Evolutionary conservation across 306 rosid genomes (phyloP).

Genomic region (Betula pendula): DNA sequence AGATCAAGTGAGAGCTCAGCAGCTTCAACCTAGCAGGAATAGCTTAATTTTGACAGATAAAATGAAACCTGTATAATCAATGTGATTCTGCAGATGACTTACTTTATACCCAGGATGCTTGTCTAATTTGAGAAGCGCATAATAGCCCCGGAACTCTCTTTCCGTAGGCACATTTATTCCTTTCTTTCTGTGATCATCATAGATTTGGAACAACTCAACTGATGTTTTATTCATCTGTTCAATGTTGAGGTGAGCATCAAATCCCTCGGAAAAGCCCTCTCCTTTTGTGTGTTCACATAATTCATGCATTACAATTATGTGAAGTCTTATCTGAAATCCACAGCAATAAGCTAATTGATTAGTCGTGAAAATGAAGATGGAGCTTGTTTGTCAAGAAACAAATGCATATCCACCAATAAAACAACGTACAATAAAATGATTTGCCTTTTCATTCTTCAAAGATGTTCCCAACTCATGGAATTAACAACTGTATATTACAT

Average conservation of each 20-base stretch:
- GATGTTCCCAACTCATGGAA: background rate
- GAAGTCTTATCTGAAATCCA: constrained; percentile 82
- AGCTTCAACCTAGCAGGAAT: constrained; percentile 86
- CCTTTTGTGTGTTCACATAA: constrained; percentile 94
- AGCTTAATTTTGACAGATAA: constrained; percentile 37
- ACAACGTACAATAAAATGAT: background rate
- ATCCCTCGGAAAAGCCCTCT: constrained; percentile 97
- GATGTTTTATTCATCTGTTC: constrained; percentile 99
- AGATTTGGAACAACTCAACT: constrained; percentile 91
- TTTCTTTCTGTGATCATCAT: constrained; percentile 96
- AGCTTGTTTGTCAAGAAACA: constrained; percentile 25
- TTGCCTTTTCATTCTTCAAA: background rate
- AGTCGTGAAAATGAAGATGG: constrained; percentile 31
- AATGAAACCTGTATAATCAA: constrained; percentile 36
- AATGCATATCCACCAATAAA: constrained; percentile 18
- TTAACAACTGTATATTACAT: background rate
- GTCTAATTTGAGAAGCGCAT: constrained; percentile 98
- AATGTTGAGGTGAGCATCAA: constrained; percentile 98
- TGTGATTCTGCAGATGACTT: constrained; percentile 38
- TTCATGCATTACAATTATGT: constrained; percentile 94
- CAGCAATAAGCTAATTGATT: constrained; percentile 33
- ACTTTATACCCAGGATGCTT: constrained; percentile 99
- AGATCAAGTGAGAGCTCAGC: constrained; percentile 99
- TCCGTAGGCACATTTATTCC: constrained; percentile 72
- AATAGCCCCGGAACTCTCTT: constrained; percentile 94